phyloP scores from a whole-genome alignment of 164 flowering plant genomes.

The Stephania yunnanensis region DNA sequence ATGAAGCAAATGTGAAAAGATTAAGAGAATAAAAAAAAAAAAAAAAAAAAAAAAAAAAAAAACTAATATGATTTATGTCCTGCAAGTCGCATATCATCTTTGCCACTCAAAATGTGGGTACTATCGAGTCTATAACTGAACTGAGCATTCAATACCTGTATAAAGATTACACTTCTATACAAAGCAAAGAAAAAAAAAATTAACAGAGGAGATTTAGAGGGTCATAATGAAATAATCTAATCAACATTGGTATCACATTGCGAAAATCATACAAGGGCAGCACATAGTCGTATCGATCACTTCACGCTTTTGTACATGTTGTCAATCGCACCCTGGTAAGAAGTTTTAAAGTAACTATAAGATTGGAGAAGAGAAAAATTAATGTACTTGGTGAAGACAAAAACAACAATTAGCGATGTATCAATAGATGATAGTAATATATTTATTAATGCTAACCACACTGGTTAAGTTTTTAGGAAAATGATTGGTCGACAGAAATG shows the following conservation, averaged over 20 bases:
- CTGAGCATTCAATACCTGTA: neutral
- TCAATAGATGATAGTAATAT: too few species aligned
- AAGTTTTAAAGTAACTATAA: conserved; percentile 1
- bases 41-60: too few species aligned
- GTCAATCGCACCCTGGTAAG: conserved; percentile 51
- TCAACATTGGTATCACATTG: too few species aligned
- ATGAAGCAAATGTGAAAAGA: too few species aligned
- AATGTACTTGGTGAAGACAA: neutral
- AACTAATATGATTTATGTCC: neutral
- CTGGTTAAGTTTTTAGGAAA: too few species aligned
- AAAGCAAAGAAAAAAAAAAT: neutral
- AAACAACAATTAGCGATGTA: neutral
- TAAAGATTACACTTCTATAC: neutral
- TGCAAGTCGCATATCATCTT: neutral
- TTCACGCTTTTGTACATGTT: conserved; percentile 58
- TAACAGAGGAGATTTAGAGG: neutral
- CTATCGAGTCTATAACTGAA: neutral
- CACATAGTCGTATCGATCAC: neutral
- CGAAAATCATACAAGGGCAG: too few species aligned
- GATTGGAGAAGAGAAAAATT: neutral
- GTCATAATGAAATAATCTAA: neutral
- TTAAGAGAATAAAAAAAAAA: too few species aligned
- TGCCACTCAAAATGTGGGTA: neutral
- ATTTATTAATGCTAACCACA: too few species aligned
- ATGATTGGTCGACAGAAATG: too few species aligned